These are phyloP conservation scores for Tetramitus jugosus DNA, from an alignment of 208 protist species.

Conservation along the genomic window DNA sequence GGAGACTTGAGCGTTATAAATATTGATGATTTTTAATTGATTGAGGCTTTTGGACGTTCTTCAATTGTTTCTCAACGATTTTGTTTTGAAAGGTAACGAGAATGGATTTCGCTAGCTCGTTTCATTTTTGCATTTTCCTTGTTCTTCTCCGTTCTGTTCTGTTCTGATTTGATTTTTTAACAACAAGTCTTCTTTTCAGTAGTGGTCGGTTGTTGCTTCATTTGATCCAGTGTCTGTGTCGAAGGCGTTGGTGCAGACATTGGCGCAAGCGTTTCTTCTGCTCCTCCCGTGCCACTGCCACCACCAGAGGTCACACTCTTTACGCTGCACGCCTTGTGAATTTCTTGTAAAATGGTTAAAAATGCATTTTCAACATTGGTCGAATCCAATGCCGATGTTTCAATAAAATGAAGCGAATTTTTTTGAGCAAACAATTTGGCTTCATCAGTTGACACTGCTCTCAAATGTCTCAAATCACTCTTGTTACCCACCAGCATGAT, in stretches of 20 bases:
- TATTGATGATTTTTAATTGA: too few relatives aligned
- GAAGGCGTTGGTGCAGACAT: background rate
- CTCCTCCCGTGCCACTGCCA: background rate
- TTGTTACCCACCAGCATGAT: slow-evolving; percentile 99
- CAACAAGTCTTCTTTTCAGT: too few relatives aligned
- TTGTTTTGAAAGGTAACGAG: too few relatives aligned
- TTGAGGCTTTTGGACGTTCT: too few relatives aligned
- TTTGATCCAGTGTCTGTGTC: background rate
- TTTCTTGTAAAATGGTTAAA: slow-evolving; percentile 89
- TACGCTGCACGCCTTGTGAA: slow-evolving; percentile 46
- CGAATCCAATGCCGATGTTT: slow-evolving; percentile 95
- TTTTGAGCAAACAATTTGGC: slow-evolving; percentile 87
- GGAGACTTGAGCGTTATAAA: too few relatives aligned
- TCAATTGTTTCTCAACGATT: too few relatives aligned
- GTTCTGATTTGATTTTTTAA: too few relatives aligned
- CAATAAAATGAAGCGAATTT: slow-evolving; percentile 91
- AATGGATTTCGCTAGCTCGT: too few relatives aligned
- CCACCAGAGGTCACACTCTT: background rate
- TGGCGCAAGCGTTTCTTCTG: background rate
- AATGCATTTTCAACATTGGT: slow-evolving; percentile 98
- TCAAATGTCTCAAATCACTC: slow-evolving; percentile 24
- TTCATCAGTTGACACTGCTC: slow-evolving; percentile 63
- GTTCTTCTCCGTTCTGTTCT: too few relatives aligned
- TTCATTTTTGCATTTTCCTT: too few relatives aligned
- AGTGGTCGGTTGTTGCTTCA: background rate